Percentiles rank a stretch among this genome's conserved stretches.
Conservation (phyloP, 768 basidiomycete species). For the Amanita thiersii region DNA sequence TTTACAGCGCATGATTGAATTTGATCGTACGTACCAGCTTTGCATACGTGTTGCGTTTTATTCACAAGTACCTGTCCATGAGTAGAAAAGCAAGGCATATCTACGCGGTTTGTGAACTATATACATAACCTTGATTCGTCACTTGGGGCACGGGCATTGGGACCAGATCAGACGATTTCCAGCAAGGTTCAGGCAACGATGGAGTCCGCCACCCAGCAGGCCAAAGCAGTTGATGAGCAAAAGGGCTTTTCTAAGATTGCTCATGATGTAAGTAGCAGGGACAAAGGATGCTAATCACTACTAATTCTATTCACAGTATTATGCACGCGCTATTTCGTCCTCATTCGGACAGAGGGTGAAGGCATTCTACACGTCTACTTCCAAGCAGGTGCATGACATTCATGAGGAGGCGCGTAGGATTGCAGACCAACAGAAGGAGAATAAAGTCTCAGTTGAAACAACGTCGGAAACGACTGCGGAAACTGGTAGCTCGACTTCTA, state of each 20-base stretch:
- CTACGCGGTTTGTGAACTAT: constrained; percentile 74
- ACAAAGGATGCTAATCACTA: neutral
- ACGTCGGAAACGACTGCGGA: constrained; percentile 6
- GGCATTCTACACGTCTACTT: constrained; percentile 79
- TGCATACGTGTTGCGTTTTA: neutral
- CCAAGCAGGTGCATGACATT: constrained; percentile 85
- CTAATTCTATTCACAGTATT: constrained; percentile 47
- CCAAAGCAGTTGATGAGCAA: constrained; percentile 73
- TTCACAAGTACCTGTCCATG: neutral
- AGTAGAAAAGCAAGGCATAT: constrained; percentile 80
- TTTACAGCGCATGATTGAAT: constrained; percentile 71
- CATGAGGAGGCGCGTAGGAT: constrained; percentile 91
- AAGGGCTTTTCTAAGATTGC: constrained; percentile 68
- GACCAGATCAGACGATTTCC: constrained; percentile 76
- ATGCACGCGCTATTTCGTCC: constrained; percentile 65
- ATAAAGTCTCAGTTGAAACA: constrained; percentile 12
- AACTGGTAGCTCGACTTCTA: neutral
- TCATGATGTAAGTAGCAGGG: constrained; percentile 41
- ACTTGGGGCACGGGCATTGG: constrained; percentile 63
- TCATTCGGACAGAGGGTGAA: constrained; percentile 70
- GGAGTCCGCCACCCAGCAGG: constrained; percentile 57
- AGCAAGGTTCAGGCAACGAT: constrained; percentile 62
- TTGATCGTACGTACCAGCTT: constrained; percentile 43
- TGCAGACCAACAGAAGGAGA: constrained; percentile 47
- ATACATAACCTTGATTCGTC: constrained; percentile 64